Evolutionary conservation across 2,329 filamentous ascomycete species (phyloP), one percentile per base, ranked within the genome.

Genomic region (Ascochyta fabae): DNA sequence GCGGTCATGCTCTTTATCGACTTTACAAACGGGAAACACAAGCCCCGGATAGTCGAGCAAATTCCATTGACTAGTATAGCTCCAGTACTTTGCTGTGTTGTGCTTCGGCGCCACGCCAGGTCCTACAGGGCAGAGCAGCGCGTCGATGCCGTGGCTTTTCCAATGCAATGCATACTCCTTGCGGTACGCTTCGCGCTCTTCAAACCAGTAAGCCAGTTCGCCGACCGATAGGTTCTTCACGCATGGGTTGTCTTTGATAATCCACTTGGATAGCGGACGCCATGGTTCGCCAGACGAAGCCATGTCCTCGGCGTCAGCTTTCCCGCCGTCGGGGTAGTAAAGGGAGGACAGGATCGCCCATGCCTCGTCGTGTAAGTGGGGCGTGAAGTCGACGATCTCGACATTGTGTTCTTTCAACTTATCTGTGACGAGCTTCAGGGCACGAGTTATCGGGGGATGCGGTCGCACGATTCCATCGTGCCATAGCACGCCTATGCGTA

Each of bases 1-100:
- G 23, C 57, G 57, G 61, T 84, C 82, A 13, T 73, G 63, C 0
- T 63, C 63, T 1, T 75, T 75, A 49, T 82, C 77, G 1, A 80
- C 78, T 43, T 65, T 69, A 3, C 55, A 66, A 1, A 75, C 84
- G 0, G 88, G 88, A 66, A 90, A 88, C 0, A 86, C 80, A 2
- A 83, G 71, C 9, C 80, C 82, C 0, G 88, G 85, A 69, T 88
- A 89, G 69, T 91, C 87, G 1, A 90, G 79, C 38, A 90, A 64
- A 67, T 90, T 91, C 86, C 87, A 90, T 58, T 86, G 82, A 0
- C 81, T 77, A 0, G 86, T 88, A 62, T 90, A 91, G 1, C 81
- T 82, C 86, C 86, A 90, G 61, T 84, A 84, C 34, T 72, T 78
- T 68, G 88, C 65, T 56, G 78, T 73, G 60, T 84, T 71, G 59